Evolutionary conservation across 2,329 filamentous ascomycete genomes (phyloP), one percentile per base, ranked within the genome.

Genomic region (Cladosporium sp.): DNA sequence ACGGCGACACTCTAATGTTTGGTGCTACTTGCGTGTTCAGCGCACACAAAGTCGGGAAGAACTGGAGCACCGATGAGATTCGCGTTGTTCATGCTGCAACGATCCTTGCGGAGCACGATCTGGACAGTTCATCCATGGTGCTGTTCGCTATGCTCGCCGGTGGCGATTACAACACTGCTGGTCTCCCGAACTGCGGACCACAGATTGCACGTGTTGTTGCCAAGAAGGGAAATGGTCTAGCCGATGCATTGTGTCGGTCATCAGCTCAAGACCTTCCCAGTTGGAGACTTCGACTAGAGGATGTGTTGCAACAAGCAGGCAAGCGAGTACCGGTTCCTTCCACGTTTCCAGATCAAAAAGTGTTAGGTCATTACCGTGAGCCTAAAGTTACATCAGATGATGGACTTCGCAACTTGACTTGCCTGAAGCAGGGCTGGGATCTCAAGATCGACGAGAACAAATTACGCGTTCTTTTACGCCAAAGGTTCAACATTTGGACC

Each of bases 1-100:
- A 81, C 56, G 72, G 73, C 1, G 78, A 82, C 43, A 67, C 69
- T 0, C 69, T 81, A 14, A 76, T 82, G 75, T 81, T 81, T 52
- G 77, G 79, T 3, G 77, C 74, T 59, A 71, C 66, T 1, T 70
- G 73, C 1, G 66, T 80, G n/a, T 72, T 82, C 38, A 67, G 72
- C 55, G 45, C 61, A 25, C 62, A 68, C 55, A 64, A 64, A 51
- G 49, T 15, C 17, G 49, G 28, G 6, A 51, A 37, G 11, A 39
- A 74, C 1, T 67, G 78, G 14, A 69, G 80, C 20, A 62, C 70
- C 14, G 63, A 64, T 37, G 55, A 64, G 14, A 68, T 75, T 17
- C 59, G 64, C n/a, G 64, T 78, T 1, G 69, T 74, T 37, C 61
- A 65, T 5, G 67, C 70, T 1, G 55, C 61, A 2, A 65, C 69